Evolutionary conservation across 768 basidiomycete species (phyloP), one percentile per base, ranked within the genome.

Genomic region (Lactarius akahatsu): DNA sequence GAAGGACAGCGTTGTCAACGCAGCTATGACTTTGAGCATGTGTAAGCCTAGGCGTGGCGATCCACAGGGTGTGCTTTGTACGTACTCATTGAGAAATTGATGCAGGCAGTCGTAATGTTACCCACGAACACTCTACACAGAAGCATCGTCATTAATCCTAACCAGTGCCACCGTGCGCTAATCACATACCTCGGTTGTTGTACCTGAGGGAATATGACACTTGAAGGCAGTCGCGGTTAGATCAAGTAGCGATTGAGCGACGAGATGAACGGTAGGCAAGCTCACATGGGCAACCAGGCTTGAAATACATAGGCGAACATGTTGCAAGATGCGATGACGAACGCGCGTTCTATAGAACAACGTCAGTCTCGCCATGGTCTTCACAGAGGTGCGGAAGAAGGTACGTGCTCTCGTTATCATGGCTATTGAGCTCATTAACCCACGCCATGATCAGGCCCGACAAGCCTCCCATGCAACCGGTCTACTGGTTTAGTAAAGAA

Each of bases 211-310:
- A 78, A 78, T 28, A 78, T 70, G 36, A 79, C 69, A 62, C 77
- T 78, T 60, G 38, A n/a, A 41, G 47, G 60, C 1, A 26, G n/a
- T 16, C 1, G 10, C n/a, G 41, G 28, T 57, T 13, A 57, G 23
- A 50, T 20, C 43, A 16, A 43, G 18, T 43, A 18, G 41, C 52
- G 7, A 4, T 34, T 11, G 45, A 11, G 15, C 20, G 38, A 28
- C 23, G 43, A 15, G 15, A 6, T 13, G 34, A 32, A 34, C 2
- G 45, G 6, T 9, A 56, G 26, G 26, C 8, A 36, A 30, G 63
- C 77, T 26, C 67, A 78, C 78, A 78, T 78, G 0, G 78, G 78
- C 2, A 78, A 68, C 78, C 78, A 79, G 2, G 76, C 74, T 65
- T 74, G 77, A 36, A 77, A 56, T 26, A 75, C 73, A 63, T 78